Conservation (phyloP, 805 yeast genomes). For the Yarrowia deformans region DNA sequence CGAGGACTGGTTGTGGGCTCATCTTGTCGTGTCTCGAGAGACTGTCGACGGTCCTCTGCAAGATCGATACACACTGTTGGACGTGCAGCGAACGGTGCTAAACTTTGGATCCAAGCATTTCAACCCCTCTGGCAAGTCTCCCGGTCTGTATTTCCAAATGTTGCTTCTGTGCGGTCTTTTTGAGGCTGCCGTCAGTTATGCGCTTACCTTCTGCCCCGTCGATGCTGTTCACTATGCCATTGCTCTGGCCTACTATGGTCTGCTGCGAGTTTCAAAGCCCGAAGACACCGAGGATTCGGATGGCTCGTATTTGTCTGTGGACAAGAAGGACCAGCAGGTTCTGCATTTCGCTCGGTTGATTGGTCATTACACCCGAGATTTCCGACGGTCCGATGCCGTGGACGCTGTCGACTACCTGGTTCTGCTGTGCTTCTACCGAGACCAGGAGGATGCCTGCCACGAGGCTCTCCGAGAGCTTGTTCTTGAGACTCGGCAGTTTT, state of each 20-base stretch:
- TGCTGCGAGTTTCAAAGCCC: slow-evolving; percentile 60
- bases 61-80: slow-evolving; percentile 74
- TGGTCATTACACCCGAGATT: slow-evolving; percentile 81
- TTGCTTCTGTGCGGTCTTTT: slow-evolving; percentile 78
- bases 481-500: slow-evolving; percentile 83
- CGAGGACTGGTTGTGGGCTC: slow-evolving; percentile 98
- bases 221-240: slow-evolving; percentile 92
- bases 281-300: slow-evolving; percentile 48
- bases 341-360: slow-evolving; percentile 66
- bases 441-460: slow-evolving; percentile 61
- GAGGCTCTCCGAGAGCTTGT: slow-evolving; percentile 85
- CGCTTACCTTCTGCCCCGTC: slow-evolving; percentile 69
- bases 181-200: slow-evolving; percentile 76
- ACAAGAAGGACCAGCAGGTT: slow-evolving; percentile 50
- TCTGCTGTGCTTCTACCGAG: slow-evolving; percentile 66
- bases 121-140: slow-evolving; percentile 63
- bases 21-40: slow-evolving; percentile 76
- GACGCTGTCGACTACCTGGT: slow-evolving; percentile 91
- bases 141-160: slow-evolving; percentile 76
- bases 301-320: slow-evolving; percentile 49
- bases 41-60: slow-evolving; percentile 58
- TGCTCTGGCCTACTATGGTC: slow-evolving; percentile 74
- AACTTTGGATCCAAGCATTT: slow-evolving; percentile 78
- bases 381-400: slow-evolving; percentile 84
- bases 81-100: slow-evolving; percentile 73